Conservation (phyloP, 768 basidiomycete species). For the Auriscalpium microsporum region DNA sequence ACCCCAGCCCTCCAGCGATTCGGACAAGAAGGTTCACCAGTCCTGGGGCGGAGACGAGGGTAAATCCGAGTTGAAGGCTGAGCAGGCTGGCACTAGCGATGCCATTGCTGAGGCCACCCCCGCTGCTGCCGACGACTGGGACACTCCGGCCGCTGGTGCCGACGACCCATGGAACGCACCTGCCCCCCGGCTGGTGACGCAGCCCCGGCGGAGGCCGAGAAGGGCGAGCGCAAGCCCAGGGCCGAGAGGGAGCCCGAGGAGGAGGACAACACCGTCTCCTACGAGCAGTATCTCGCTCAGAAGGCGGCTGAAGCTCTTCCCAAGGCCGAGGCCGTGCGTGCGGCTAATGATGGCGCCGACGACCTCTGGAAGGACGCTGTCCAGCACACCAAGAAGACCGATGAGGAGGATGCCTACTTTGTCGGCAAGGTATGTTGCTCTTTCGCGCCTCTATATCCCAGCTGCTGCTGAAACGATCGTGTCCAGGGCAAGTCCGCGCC, state of each 20-base stretch:
- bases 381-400: conserved; percentile 51
- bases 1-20: conserved; percentile 50
- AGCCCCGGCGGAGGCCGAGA: conserved; percentile 25
- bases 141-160: conserved; percentile 17
- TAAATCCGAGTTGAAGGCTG: conserved; percentile 70
- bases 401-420: conserved; percentile 70
- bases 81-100: conserved; percentile 67
- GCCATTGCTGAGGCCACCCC: conserved; percentile 44
- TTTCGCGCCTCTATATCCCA: neutral
- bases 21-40: conserved; percentile 90
- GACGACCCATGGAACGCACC: conserved; percentile 25
- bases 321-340: conserved; percentile 61
- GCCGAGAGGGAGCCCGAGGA: conserved; percentile 66
- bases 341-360: conserved; percentile 77
- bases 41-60: conserved; percentile 95
- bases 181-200: conserved; percentile 21
- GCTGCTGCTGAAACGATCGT: too few species aligned
- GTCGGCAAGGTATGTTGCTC: conserved; percentile 66
- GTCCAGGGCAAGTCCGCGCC: conserved; percentile 52
- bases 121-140: conserved; percentile 29
- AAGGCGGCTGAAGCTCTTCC: conserved; percentile 50
- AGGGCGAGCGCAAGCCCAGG: conserved; percentile 26
- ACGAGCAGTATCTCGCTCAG: conserved; percentile 88
- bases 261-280: conserved; percentile 88
- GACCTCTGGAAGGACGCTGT: conserved; percentile 65